These are phyloP conservation scores for Chalara sp. DNA, from an alignment of 2,329 filamentous ascomycete species.

Conservation along the genomic window DNA sequence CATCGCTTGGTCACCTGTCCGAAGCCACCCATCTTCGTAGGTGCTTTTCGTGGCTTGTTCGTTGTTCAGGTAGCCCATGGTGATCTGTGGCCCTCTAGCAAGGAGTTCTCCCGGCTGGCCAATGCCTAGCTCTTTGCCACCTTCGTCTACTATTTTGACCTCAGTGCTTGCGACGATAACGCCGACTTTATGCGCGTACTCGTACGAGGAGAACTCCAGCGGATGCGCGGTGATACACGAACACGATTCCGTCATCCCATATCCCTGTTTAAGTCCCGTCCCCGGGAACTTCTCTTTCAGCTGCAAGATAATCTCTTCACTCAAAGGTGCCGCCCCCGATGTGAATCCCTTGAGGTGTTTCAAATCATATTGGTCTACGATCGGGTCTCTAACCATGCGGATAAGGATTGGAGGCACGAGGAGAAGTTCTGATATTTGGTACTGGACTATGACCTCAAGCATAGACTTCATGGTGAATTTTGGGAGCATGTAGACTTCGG, in stretches of 20 bases:
- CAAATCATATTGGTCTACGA: constrained; percentile 30
- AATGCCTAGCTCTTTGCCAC: constrained; percentile 44
- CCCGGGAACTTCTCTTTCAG: constrained; percentile 36
- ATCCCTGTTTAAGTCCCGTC: constrained; percentile 41
- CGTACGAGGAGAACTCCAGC: constrained; percentile 46
- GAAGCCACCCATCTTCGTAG: constrained; percentile 63
- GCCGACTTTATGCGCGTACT: constrained; percentile 49
- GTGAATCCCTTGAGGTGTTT: constrained; percentile 47
- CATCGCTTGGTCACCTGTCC: constrained; percentile 61
- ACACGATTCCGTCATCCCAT: constrained; percentile 53
- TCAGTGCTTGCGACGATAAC: constrained; percentile 51
- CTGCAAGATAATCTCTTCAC: constrained; percentile 25
- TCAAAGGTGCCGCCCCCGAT: constrained; percentile 42
- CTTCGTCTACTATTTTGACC: constrained; percentile 51
- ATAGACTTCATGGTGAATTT: constrained; percentile 55
- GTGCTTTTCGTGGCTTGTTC: constrained; percentile 13
- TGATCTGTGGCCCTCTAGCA: constrained; percentile 64
- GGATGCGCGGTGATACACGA: constrained; percentile 57
- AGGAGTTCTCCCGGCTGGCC: constrained; percentile 52
- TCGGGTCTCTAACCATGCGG: constrained; percentile 36
- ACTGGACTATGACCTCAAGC: constrained; percentile 56
- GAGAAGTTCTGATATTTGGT: constrained; percentile 58
- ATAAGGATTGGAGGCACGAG: constrained; percentile 73
- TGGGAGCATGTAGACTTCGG: constrained; percentile 59
- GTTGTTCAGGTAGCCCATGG: constrained; percentile 67